Evolutionary conservation across 2,329 filamentous ascomycete species (phyloP).

Genomic region (Fusarium xylarioides): DNA sequence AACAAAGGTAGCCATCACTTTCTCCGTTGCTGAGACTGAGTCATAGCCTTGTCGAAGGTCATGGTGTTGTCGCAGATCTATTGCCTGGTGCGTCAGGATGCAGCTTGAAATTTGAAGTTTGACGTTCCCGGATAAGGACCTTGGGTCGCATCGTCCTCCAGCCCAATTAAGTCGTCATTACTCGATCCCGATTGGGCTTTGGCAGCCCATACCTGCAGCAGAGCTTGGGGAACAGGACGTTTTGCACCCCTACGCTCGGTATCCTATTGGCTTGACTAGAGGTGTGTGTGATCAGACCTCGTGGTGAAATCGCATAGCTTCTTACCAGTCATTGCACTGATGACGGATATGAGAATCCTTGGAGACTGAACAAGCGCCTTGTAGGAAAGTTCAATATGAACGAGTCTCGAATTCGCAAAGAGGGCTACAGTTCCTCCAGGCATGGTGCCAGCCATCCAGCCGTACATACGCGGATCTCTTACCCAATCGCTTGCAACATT

Average conservation of each 20-base stretch:
- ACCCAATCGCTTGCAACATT: slow-evolving; percentile 11
- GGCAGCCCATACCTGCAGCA: slow-evolving; percentile 6
- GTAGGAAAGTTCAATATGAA: background rate
- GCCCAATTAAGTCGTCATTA: slow-evolving; percentile 9
- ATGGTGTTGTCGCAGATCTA: background rate
- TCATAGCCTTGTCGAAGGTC: background rate
- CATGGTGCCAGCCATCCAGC: background rate
- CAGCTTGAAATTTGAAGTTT: background rate
- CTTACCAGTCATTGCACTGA: background rate
- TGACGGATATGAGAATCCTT: background rate
- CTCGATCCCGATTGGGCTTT: slow-evolving; percentile 24
- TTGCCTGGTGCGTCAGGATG: background rate
- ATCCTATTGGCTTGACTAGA: slow-evolving; percentile 21
- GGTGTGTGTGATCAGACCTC: slow-evolving; percentile 30
- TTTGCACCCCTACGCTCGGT: slow-evolving; percentile 4
- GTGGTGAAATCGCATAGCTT: slow-evolving; percentile 12
- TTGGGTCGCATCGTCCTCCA: slow-evolving; percentile 3
- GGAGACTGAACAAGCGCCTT: background rate
- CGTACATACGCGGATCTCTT: slow-evolving; percentile 24
- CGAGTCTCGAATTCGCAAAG: background rate
- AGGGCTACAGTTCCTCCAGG: background rate
- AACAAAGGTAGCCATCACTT: background rate
- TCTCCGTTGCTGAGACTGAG: background rate
- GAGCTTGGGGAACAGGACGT: slow-evolving; percentile 11
- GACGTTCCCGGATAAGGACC: slow-evolving; percentile 13